Percentiles rank a stretch among this genome's conserved stretches.
Conservation (phyloP, 164 flowering plant species). For the Nymphaea colorata region DNA sequence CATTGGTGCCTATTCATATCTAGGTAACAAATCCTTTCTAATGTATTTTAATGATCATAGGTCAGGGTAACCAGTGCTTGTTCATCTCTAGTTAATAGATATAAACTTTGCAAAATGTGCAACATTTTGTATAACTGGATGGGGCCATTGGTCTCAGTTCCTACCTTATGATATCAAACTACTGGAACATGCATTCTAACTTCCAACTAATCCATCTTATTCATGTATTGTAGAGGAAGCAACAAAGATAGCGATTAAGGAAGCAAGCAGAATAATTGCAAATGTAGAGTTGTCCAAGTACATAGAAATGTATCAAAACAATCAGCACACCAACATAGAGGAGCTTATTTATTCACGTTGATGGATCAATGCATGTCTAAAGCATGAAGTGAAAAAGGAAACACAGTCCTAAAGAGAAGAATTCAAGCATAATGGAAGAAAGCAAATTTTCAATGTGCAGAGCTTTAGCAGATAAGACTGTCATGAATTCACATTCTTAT, state of each 20-base stretch:
- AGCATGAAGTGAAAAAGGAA: slow-evolving; percentile 34
- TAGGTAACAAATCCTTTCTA: no score
- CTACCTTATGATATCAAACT: no score
- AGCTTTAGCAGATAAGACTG: background rate
- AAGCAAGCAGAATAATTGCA: slow-evolving; percentile 11
- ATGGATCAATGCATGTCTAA: slow-evolving; percentile 57
- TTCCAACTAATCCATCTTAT: background rate
- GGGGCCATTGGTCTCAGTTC: no score
- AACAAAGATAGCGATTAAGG: slow-evolving; percentile 19
- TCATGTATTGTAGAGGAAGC: slow-evolving; percentile 18
- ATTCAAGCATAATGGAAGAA: slow-evolving; percentile 5
- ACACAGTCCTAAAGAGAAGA: slow-evolving; percentile 11
- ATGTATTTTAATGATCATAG: no score
- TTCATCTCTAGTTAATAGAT: no score
- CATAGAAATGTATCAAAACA: slow-evolving; percentile 30
- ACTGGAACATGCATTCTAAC: no score
- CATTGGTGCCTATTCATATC: no score
- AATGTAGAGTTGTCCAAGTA: slow-evolving; percentile 17
- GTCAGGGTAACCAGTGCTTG: no score
- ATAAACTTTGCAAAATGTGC: no score
- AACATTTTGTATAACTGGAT: no score
- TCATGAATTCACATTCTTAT: background rate
- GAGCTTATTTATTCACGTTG: slow-evolving; percentile 30
- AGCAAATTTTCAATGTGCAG: slow-evolving; percentile 2
- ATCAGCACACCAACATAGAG: slow-evolving; percentile 22